Evolutionary conservation across 192 early-diverging fungal species (phyloP), one percentile per base, ranked within the genome.

Genomic region (Coemansia biformis): DNA sequence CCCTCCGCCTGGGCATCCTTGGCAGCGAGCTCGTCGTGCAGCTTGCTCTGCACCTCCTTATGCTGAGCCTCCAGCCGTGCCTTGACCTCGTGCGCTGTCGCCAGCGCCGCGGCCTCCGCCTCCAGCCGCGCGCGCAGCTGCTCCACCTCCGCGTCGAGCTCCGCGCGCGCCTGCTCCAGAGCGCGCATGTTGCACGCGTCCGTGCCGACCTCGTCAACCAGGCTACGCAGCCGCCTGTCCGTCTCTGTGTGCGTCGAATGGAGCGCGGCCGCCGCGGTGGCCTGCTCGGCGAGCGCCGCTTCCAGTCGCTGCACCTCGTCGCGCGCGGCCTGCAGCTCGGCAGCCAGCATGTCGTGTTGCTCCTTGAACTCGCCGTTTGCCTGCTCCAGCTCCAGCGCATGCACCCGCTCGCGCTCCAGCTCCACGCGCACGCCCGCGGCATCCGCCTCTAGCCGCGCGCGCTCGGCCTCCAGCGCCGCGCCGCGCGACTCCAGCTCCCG

Each of bases 1-100:
- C 88, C 85, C 51, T 93, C 89, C 16, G 83, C 78, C 70, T 86
- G 78, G 12, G 69, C 43, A 15, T 91, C 91, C 54, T 85, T 87
- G 26, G 68, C 76, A 26, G 61, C 57, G 51, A 79, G 64, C 57
- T 83, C 79, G 4, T 58, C 55, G 44, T 86, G 85, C 32, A 83
- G 55, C 46, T 78, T 79, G 38, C 78, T 79, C 38, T 86, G 82
- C 31, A 79, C 78, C 26, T 90, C 86, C 41, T 67, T 47, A 35
- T 89, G 62, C 66, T 89, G 86, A 9, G 73, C 67, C 57, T 93
- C 89, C 36, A 81, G 59, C 22, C 64, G 66, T 7, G 55, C 63
- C 63, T 86, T 86, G 50, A 81, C 57, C 37, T 91, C 89, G 50
- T 84, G 81, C 16, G 80, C 79, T 51, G 74, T 78, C 16, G 45